Base-by-base conservation (phyloP, 306 rosid species). In the Rosa rugosa region DNA sequence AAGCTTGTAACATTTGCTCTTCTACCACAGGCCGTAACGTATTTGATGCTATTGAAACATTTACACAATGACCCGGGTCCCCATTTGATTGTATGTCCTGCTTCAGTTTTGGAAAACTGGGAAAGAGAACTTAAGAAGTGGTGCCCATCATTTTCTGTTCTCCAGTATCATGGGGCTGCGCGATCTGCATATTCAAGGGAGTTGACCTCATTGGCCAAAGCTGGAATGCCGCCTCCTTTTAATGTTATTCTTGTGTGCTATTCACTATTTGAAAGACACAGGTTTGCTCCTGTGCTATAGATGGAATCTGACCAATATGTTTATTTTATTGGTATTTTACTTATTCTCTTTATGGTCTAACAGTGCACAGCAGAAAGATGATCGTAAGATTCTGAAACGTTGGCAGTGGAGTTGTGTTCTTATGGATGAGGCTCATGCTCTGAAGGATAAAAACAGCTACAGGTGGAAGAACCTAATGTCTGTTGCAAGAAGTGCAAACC, bases 61-160 rank as follows among this genome's bases (percentile, higher is more conserved):
- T 83, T 93, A 87, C 85, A 91, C 82, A 77, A 91, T 71, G 97
- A 92, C 87, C 89, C 94, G 77, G 97, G 99, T 83, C 99, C 99
- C 56, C 99, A 95, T 84, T 90, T 95, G 78, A 91, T 95, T 76
- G 99, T 95, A 31, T 95, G 99, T 77, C 99, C 99, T 79, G 99
- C 99, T 79, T 95, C 99, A 57, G 97, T 95, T 85, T 87, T 95
- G 91, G 99, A 95, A 89, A 95, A 95, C 80, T 95, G 98, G 99
- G 96, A 91, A 84, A 95, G 99, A 84, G 99, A 95, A 80, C 88
- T 95, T 38, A 86, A 87, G 68, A 92, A 77, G 86, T 95, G 99
- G 98, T 95, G 99, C 70, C 99, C 98, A 1, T 86, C 92, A 41
- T 87, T 95, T 84, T 82, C 98, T 57, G 88, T 93, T 84, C 89